Evolutionary conservation across 768 basidiomycete genomes (phyloP), one percentile per base, ranked within the genome.

Genomic region (Plicaturopsis crispa): DNA sequence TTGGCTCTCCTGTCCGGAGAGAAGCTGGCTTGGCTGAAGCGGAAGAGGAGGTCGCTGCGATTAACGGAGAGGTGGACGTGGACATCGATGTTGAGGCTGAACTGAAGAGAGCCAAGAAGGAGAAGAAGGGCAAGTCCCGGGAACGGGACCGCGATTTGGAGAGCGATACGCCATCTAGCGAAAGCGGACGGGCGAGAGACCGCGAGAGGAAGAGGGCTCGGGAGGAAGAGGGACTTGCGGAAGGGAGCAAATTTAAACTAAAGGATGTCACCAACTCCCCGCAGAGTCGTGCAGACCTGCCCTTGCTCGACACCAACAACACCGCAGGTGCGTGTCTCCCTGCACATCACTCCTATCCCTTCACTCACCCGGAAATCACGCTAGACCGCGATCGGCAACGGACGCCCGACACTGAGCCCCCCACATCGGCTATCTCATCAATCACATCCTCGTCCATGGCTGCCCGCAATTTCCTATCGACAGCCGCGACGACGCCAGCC

Each of bases 221-320:
- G 34, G 62, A 61, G 21, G 51, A 52, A 31, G 69, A 66, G 21
- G 53, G 61, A 45, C 36, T 42, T 31, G 50, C 48, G 37, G 66
- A 65, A 47, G 62, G 60, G 43, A 57, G 54, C 44, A 66, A 77
- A 52, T 57, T 61, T 35, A 76, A 69, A 56, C 59, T 80, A 41
- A 79, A 77, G 60, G 80, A 82, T 50, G 71, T 80, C 45, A 80
- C 78, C 19, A 80, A 77, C 53, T 71, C 76, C 5, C 69, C 72
- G 14, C 57, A 62, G 43, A 53, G 54, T 26, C 66, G 61, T 37
- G 37, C 50, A 16, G 47, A 43, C 10, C 59, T 67, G 40, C 59
- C 59, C 2, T 57, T 51, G 12, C 47, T 66, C 24, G 65, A 70
- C 36, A 66, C 52, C 24, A 55, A n/a, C n/a, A n/a, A 54, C 37